phyloP scores from a whole-genome alignment of 345 rosid genomes.

The Dipteronia dyeriana region DNA sequence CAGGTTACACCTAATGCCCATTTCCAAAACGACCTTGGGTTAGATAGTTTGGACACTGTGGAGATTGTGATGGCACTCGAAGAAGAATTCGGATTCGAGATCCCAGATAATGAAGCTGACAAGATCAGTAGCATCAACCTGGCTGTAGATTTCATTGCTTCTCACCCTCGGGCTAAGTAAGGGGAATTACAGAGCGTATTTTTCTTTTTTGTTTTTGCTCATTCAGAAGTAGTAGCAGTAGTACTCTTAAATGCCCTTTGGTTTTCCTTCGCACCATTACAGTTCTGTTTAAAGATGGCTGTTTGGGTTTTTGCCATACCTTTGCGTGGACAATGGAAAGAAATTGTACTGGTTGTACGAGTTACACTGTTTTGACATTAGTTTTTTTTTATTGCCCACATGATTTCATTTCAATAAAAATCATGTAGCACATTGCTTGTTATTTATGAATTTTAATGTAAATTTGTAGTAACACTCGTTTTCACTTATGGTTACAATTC shows the following conservation, averaged over 20 bases:
- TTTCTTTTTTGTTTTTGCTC: background rate
- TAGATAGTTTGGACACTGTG: constrained; percentile 90
- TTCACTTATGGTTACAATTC: too few species aligned
- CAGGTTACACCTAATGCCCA: constrained; percentile 78
- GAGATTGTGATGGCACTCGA: constrained; percentile 97
- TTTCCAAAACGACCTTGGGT: constrained; percentile 89
- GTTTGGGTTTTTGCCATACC: background rate
- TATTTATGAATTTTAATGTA: too few species aligned
- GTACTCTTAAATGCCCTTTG: constrained; percentile 2
- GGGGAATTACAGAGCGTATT: constrained; percentile 3
- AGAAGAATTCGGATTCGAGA: constrained; percentile 94
- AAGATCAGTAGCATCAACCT: constrained; percentile 62
- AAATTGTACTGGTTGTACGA: background rate
- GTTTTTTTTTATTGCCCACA: background rate
- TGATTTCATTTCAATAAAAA: constrained; percentile 11
- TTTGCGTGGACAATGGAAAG: background rate
- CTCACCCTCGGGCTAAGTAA: constrained; percentile 96
- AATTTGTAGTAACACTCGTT: too few species aligned
- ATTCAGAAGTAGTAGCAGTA: constrained; percentile 15
- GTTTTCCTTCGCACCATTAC: background rate
- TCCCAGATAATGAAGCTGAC: constrained; percentile 93
- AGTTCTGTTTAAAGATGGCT: background rate
- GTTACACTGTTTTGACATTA: background rate
- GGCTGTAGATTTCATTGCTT: constrained; percentile 83
- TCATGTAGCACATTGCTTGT: background rate